Evolutionary conservation across 116 monocot species (phyloP).

Genomic region (Trichopus zeylanicus): DNA sequence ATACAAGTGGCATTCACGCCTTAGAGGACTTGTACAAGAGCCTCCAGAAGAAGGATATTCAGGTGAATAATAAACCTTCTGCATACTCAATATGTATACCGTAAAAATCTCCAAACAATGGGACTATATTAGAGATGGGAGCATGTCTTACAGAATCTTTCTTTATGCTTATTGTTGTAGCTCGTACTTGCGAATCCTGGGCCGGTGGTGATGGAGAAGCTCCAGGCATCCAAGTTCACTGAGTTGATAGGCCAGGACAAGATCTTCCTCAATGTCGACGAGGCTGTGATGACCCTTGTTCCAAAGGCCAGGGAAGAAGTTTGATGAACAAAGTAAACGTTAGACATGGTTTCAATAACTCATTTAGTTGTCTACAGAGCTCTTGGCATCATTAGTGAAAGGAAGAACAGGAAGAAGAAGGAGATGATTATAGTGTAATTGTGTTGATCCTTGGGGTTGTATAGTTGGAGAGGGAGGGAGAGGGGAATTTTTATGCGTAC

Average conservation of each 20-base stretch:
- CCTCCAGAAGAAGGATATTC: constrained; percentile 44
- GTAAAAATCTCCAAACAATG: too few relatives aligned
- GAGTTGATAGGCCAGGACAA: constrained; percentile 63
- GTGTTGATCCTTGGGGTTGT: too few relatives aligned
- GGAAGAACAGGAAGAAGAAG: neutral
- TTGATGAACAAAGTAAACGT: constrained; percentile 15
- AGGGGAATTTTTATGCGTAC: too few relatives aligned
- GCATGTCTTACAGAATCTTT: too few relatives aligned
- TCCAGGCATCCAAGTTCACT: constrained; percentile 30
- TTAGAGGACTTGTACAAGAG: constrained; percentile 53
- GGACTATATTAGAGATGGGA: too few relatives aligned
- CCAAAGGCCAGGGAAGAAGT: constrained; percentile 21
- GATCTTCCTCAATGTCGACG: constrained; percentile 68
- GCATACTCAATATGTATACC: too few relatives aligned
- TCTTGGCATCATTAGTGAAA: neutral
- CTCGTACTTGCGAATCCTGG: constrained; percentile 76
- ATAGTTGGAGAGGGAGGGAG: too few relatives aligned
- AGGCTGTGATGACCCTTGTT: constrained; percentile 42
- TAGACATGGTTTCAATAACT: too few relatives aligned
- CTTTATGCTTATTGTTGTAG: too few relatives aligned
- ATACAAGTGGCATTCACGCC: constrained; percentile 77
- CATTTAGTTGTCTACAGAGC: too few relatives aligned
- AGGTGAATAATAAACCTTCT: too few relatives aligned
- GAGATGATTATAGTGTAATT: too few relatives aligned
- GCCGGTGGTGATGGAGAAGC: constrained; percentile 63